Percentiles rank a stretch among this genome's conserved stretches.
Conservation (phyloP, 1,284 basidiomycete species). For the Naganishia liquefaciens region DNA sequence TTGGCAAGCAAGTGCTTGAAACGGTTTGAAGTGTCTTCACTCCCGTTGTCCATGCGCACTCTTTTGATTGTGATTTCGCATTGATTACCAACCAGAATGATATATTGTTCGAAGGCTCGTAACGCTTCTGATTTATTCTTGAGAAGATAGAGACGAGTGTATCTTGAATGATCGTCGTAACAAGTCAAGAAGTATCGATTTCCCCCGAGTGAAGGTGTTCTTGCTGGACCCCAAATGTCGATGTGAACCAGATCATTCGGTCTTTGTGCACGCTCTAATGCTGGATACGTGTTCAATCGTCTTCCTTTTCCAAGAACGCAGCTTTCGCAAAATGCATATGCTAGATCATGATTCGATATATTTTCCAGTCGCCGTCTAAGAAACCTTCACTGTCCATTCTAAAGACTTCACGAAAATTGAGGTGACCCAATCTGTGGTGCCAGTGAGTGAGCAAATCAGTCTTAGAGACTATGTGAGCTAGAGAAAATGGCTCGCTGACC, state of each 20-base stretch:
- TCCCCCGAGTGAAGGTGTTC: conserved; percentile 2
- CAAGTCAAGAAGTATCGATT: conserved; percentile 32
- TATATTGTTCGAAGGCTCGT: conserved; percentile 21
- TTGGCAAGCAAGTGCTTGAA: conserved; percentile 14
- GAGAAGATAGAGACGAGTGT: conserved; percentile 26
- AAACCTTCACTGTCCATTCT: conserved; percentile 8
- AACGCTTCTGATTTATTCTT: conserved; percentile 24
- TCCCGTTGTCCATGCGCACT: conserved; percentile 32
- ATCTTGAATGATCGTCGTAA: conserved; percentile 35
- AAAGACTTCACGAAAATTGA: conserved; percentile 22
- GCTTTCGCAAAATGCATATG: neutral
- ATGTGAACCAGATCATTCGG: conserved; percentile 25
- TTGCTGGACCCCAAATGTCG: conserved; percentile 36
- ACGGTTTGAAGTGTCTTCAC: conserved; percentile 27
- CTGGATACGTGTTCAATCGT: neutral
- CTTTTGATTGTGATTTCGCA: conserved; percentile 24
- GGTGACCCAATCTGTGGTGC: conserved; percentile 26
- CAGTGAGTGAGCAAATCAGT: neutral
- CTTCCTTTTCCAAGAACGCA: conserved; percentile 1
- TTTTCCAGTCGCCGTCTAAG: neutral
- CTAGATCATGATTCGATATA: too few species aligned
- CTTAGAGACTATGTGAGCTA: neutral
- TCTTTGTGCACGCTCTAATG: neutral
- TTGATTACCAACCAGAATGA: conserved; percentile 35
- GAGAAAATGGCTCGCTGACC: neutral